These are phyloP conservation scores for Cercospora canescens DNA, from an alignment of 2,329 filamentous ascomycete genomes.

Conservation along the genomic window DNA sequence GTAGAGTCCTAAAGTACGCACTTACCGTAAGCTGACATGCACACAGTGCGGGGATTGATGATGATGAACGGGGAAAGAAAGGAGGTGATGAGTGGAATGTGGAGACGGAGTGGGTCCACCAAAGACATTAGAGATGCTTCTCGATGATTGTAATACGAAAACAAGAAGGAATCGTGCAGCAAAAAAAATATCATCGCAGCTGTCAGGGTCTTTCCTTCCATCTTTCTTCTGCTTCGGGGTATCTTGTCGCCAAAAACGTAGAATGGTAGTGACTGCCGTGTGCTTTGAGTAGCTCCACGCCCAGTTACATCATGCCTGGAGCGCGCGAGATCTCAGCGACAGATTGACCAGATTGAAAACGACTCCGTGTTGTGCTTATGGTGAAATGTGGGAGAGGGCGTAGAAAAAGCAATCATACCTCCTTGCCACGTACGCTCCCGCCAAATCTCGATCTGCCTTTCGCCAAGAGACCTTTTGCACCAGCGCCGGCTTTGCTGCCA, in stretches of 20 bases:
- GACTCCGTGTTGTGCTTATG: background rate
- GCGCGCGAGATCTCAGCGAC: constrained; percentile 20
- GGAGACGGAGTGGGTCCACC: background rate
- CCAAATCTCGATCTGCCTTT: constrained; percentile 68
- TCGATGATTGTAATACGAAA: background rate
- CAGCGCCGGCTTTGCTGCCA: constrained; percentile 70
- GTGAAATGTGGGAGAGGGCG: constrained; percentile 1
- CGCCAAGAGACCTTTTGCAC: constrained; percentile 86
- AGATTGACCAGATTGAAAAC: background rate
- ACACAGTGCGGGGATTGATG: background rate
- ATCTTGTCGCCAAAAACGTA: background rate
- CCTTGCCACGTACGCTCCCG: constrained; percentile 55
- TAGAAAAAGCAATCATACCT: constrained; percentile 73
- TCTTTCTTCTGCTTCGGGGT: background rate
- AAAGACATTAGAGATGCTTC: background rate
- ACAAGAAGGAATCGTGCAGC: background rate
- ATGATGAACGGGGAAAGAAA: constrained; percentile 1
- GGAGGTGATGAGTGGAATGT: background rate
- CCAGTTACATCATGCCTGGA: constrained; percentile 19
- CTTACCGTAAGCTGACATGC: constrained; percentile 33
- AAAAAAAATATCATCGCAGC: background rate
- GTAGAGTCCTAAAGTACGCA: constrained; percentile 6
- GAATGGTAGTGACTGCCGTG: background rate
- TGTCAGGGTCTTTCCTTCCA: background rate
- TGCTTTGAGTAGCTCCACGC: constrained; percentile 9